These are phyloP conservation scores for Erodium chrysanthum DNA, from an alignment of 441 rosid species.

Conservation along the genomic window DNA sequence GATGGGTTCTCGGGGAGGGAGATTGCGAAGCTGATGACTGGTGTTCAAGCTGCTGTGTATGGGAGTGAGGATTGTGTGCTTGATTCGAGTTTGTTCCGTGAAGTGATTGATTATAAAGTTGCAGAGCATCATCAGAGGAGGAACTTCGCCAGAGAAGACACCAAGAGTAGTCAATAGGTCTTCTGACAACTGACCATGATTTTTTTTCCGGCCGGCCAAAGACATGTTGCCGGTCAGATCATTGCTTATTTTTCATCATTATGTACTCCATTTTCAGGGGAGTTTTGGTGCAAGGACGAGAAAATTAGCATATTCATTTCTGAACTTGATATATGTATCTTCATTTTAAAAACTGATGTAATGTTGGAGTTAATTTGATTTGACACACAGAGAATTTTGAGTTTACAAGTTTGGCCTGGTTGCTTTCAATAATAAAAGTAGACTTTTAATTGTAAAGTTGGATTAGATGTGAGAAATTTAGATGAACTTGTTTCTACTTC, in stretches of 20 bases:
- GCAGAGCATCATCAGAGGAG: conserved; percentile 76
- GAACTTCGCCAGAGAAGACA: conserved; percentile 37
- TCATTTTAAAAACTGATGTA: too few species aligned
- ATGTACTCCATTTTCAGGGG: background rate
- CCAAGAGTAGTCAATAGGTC: background rate
- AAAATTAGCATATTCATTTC: too few species aligned
- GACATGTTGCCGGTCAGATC: background rate
- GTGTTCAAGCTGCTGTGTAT: conserved; percentile 81
- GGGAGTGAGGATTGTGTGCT: conserved; percentile 69
- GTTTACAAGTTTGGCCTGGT: too few species aligned
- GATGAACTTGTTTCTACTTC: too few species aligned
- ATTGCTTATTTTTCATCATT: background rate
- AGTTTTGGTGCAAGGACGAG: background rate
- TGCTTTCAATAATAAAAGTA: too few species aligned
- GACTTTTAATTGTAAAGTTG: too few species aligned
- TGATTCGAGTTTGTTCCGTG: conserved; percentile 57
- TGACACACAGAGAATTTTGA: too few species aligned
- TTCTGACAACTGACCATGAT: background rate
- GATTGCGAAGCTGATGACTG: conserved; percentile 71
- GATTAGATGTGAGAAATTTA: too few species aligned
- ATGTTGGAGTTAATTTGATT: too few species aligned
- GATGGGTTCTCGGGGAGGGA: conserved; percentile 71
- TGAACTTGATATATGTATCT: too few species aligned
- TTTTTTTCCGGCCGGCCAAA: background rate
- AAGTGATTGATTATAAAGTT: conserved; percentile 75